Evolutionary conservation across 805 yeast genomes (phyloP), one percentile per base, ranked within the genome.

Genomic region (Pichia scutulata): DNA sequence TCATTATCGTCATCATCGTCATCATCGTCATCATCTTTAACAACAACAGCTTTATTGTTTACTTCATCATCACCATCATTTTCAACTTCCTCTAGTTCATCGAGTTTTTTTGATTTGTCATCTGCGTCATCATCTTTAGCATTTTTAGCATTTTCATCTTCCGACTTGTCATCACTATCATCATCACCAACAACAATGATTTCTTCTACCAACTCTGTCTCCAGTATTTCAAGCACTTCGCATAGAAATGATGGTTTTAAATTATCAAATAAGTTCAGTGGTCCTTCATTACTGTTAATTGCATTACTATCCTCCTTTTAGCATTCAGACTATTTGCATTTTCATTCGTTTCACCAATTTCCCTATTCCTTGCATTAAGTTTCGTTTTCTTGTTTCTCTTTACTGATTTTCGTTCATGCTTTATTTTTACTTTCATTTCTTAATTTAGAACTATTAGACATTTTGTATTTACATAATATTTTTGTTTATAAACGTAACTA

Each of bases 211-310:
- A 6, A 18, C 16, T 4, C 48, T 1, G 51, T 50, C 25, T 48
- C 50, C 13, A 45, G 50, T 12, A 50, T 50, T 21, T 44, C 52
- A 10, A 39, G 52, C 7, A 44, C 40, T 2, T 40, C 33, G 22
- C 48, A 51, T 12, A 48, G 39, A 25, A 50, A 53, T 22, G 49
- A 37, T 25, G 57, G 49, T 9, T 19, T 33, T 10, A 52, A 44
- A 43, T 42, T 52, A 22, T 18, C 37, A 8, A n/a, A 40, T 21
- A 44, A 50, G 7, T 44, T 45, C 33, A 36, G 33, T 6, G 46
- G 42, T 12, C 19, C 50, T 12, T 37, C 49, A 18, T 40, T 50
- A 24, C 39, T 47, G 7, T 14, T 53, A 13, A 4, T 53, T 44
- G 51, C 56, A 48, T 43, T 53, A 18, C 14, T 53, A 36, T 53